Base-by-base conservation (phyloP, 2,329 filamentous ascomycete genomes). In the Aureobasidium zeae region DNA sequence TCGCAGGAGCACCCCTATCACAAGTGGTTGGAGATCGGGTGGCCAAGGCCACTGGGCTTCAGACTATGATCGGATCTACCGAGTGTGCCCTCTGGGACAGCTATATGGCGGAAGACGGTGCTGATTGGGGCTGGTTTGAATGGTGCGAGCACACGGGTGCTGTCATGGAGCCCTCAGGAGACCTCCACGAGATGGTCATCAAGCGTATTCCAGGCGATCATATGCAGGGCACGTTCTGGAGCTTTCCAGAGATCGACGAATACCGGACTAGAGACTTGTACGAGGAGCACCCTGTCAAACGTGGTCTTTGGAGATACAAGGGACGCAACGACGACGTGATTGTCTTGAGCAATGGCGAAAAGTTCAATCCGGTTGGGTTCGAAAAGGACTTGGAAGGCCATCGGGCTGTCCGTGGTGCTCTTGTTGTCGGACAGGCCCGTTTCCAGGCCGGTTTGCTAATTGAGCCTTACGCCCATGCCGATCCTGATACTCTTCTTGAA, bases 131-230 rank as follows among this genome's bases (percentile, higher is more conserved):
- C 2, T 50, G 45, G 36, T 55, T 52, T 24, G 52, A 54, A 17
- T 55, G 49, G 49, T 49, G 41, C 11, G 52, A 38, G 30, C 46
- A 35, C 33, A 53, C 38, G 13, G 46, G 41, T 20, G 43, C 29
- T 25, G 25, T 47, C 15, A 44, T 52, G 31, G 35, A 48, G 33
- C 47, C 44, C 5, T 36, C 28, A 13, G 47, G 38, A 4, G 53
- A 56, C 20, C 49, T 58, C 1, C 61, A 59, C 35, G 64, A 67
- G 47, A 56, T 63, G 29, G 60, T 58, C 45, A 52, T 66, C 11
- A 49, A 57, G 44, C 59, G 62, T 9, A 54, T 61, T 6, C 45
- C 55, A 22, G 51, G 63, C 13, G 45, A 48, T 16, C 44, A 32
- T 36, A 51, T 52, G 1, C 54, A 62, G 50, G 53, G 53, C 11